A percentile compares a stretch with the other conserved stretches of the same genome.
phyloP scores from a whole-genome alignment of 306 rosid genomes.

The Gillenia trifoliata region DNA sequence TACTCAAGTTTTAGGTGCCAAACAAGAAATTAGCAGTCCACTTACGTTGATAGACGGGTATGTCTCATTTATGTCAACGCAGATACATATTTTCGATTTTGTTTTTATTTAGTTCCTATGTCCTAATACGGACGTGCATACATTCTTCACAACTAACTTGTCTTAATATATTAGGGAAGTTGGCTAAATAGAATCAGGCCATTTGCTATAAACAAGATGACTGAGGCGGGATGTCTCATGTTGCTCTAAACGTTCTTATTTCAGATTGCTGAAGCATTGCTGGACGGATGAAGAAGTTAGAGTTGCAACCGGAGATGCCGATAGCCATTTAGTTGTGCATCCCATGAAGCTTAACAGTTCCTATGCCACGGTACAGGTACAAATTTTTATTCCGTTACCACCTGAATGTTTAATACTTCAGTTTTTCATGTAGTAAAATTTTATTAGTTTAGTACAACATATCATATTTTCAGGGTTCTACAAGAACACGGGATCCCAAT shows the following conservation, averaged over 20 bases:
- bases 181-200: neutral
- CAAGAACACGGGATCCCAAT: constrained; percentile 52
- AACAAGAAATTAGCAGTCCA: constrained; percentile 37
- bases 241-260: constrained; percentile 17
- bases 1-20: constrained; percentile 57
- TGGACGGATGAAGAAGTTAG: constrained; percentile 74
- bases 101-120: constrained; percentile 7
- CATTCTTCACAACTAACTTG: neutral
- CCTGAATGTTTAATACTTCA: neutral
- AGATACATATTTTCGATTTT: neutral
- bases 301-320: constrained; percentile 63
- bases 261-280: constrained; percentile 45
- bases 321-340: constrained; percentile 49
- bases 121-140: neutral
- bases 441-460: neutral
- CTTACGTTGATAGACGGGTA: constrained; percentile 51
- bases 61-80: constrained; percentile 1
- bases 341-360: constrained; percentile 72
- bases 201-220: neutral
- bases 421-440: neutral
- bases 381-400: constrained; percentile 14
- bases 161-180: neutral
- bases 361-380: constrained; percentile 63
- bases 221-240: neutral
- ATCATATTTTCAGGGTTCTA: constrained; percentile 50